Evolutionary conservation across 2,329 filamentous ascomycete genomes (phyloP).

Genomic region (Triangularia verruculosa): DNA sequence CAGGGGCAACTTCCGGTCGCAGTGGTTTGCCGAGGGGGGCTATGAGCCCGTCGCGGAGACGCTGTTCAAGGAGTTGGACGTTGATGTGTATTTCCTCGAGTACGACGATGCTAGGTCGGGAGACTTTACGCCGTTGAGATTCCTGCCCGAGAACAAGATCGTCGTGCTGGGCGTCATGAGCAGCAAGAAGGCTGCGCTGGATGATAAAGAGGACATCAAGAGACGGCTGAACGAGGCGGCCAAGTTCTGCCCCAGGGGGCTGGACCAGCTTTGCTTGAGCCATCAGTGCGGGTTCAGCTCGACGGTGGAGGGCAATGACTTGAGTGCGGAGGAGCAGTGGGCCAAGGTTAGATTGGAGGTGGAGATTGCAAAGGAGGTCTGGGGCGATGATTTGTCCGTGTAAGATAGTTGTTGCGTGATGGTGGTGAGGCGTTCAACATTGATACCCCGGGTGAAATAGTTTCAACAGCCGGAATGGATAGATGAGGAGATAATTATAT

Average conservation of each 20-base stretch:
- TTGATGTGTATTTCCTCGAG: conserved; percentile 59
- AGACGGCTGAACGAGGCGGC: conserved; percentile 44
- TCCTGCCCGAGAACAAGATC: conserved; percentile 51
- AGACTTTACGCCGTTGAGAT: conserved; percentile 53
- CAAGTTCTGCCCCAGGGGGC: conserved; percentile 46
- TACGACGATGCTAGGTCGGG: conserved; percentile 56
- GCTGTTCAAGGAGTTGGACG: conserved; percentile 54
- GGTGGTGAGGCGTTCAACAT: background rate
- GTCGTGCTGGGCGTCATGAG: conserved; percentile 56
- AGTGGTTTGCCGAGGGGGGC: conserved; percentile 57
- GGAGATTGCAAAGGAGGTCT: conserved; percentile 56
- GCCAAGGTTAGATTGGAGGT: conserved; percentile 53
- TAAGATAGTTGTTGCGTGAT: background rate
- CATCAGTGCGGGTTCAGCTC: conserved; percentile 58
- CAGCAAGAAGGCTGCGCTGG: conserved; percentile 56
- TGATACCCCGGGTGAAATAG: background rate
- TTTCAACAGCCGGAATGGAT: conserved; percentile 1
- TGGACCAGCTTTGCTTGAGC: conserved; percentile 54
- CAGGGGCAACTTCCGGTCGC: conserved; percentile 54
- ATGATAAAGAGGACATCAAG: conserved; percentile 41
- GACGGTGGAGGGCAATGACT: conserved; percentile 55
- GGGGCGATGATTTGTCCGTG: conserved; percentile 46
- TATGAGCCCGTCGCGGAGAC: conserved; percentile 58
- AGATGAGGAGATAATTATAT: no score
- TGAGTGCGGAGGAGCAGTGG: conserved; percentile 57